Evolutionary conservation across 257 asterid genomes (phyloP), one percentile per base, ranked within the genome.

Genomic region (Penstemon eatonii): DNA sequence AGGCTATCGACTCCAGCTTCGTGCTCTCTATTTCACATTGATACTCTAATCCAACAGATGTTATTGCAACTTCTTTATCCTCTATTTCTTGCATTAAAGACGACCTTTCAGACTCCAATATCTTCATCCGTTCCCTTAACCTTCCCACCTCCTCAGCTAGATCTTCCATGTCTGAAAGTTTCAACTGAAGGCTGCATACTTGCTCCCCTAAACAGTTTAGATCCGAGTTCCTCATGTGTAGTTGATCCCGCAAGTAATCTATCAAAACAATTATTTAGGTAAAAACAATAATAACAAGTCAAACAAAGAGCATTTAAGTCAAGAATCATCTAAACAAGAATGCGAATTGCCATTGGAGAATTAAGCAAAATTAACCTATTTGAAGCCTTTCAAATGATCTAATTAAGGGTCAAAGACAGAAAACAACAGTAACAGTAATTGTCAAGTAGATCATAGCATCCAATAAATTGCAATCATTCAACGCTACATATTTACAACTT

Each of bases 231-330:
- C 85, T 90, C 73, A 67, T 73, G 73, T 82, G 78, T 49, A 93
- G 82, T 74, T 90, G 96, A 82, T 90, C 98, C 89, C 87, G 97
- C 86, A 93, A 84, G 78, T 86, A 93, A 84, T 93, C 98, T 93
- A 82, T 51, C 74, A 71, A 72, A 73, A 75, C 70, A 67, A 52
- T 68, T 70, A 51, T 67, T 53, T 45, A 42, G 65, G 73, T 67
- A 75, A 75, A 61, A 58, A 49, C 51, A 58, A 15, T 36, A 56
- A 62, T 5, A 46, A 69, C n/a, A 52, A 52, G 70, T 45, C 45
- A 56, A 25, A 41, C n/a, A 18, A 37, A 37, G 54, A 53, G 50
- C 49, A 53, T 44, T 13, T 51, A 19, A 41, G 13, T 52, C 8
- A 50, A 60, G 5, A 66, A 52, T 59, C 45, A 7, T 65, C 18